Base-by-base conservation (phyloP, 768 basidiomycete genomes). In the Auricularia sp. region DNA sequence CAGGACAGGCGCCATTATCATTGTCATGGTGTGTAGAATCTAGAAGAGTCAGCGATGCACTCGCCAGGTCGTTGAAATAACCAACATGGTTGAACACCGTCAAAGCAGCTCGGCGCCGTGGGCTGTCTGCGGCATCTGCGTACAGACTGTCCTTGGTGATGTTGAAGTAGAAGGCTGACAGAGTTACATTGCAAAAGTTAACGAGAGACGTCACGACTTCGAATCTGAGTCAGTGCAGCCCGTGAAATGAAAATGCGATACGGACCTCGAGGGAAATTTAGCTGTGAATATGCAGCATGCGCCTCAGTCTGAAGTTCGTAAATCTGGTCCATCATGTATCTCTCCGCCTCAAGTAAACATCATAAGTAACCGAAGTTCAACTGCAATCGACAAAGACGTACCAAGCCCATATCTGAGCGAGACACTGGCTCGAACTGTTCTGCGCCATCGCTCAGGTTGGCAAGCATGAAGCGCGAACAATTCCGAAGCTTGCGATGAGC, bases 81-180 rank as follows among this genome's bases (percentile, higher is more conserved):
- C 79, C 67, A 54, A 92, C 93, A 72, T 87, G 81, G 65, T 85
- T 81, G 13, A 97, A 78, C 1, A 90, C 88, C 3, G 87, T 84
- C 6, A 94, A 73, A 14, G 90, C 81, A 0, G 82, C 83, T 61
- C 83, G 79, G 14, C 96, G 85, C 51, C 84, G 79, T 2, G 73
- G 69, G 65, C 82, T 82, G 24, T 79, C 69, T 2, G 75, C 64
- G 8, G 76, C 71, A 69, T 90, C 81, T 39, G 92, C 90, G 71
- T 99, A 98, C 10, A 99, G 76, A 56, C 82, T 82, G 73, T 98
- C 96, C 73, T 97, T 97, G 39, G 86, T 90, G 61, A 91, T 86
- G 70, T 95, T 94, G 67, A 98, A 92, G 75, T 98, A 98, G 37
- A 96, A 77, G 0, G 93, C 88, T 0, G 96, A 98, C 24, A 98